Conservation (phyloP, 169 alveolate genomes). For the Ophryocystis elektroscirrha region DNA sequence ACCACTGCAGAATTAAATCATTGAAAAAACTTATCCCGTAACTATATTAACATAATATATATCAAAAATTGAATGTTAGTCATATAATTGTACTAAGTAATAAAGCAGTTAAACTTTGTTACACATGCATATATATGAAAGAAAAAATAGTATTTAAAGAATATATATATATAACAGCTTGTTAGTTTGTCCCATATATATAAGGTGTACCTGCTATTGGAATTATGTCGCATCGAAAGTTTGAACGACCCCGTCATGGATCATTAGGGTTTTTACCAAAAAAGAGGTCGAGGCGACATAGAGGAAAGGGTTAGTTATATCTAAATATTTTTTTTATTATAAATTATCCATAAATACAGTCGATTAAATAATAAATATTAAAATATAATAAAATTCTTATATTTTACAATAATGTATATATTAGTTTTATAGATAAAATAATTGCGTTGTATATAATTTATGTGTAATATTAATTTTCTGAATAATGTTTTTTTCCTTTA, state of each 20-base stretch:
- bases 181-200: no score
- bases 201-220: no score
- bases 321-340: neutral
- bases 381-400: neutral
- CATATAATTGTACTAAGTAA: no score
- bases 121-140: no score
- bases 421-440: neutral
- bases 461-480: neutral
- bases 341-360: neutral
- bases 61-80: no score
- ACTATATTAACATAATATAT: no score
- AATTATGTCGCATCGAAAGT: constrained; percentile 98
- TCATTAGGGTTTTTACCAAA: constrained; percentile 94
- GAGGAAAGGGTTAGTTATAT: constrained; percentile 47
- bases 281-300: constrained; percentile 65
- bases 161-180: no score
- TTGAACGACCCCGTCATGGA: constrained; percentile 98
- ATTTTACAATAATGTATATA: neutral
- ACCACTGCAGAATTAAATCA: no score
- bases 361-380: neutral
- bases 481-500: neutral
- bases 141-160: no score
- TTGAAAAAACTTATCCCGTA: no score
- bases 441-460: neutral
- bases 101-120: no score